Evolutionary conservation across 352 stramenopile species (phyloP).

Genomic region (Phytophthora pisi): DNA sequence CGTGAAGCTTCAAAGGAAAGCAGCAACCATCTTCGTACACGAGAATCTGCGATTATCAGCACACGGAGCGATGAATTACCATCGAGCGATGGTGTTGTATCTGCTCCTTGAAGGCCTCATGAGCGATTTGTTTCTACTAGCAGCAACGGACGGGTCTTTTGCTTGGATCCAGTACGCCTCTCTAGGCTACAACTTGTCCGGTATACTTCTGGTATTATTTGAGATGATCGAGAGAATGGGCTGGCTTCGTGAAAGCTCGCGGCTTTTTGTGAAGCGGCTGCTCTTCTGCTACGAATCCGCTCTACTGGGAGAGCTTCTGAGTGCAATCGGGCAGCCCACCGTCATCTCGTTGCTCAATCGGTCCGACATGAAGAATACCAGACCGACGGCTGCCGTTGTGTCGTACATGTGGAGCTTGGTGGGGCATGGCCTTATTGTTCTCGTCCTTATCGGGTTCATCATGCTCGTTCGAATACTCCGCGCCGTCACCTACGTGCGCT

Average conservation of each 20-base stretch:
- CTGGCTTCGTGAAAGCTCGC: background rate
- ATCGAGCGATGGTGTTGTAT: conserved; percentile 18
- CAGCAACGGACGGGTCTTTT: conserved; percentile 12
- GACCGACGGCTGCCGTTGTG: background rate
- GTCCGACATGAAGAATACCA: conserved; percentile 4
- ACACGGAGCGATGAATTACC: conserved; percentile 14
- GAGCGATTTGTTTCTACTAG: conserved; percentile 25
- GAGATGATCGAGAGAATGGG: conserved; percentile 26
- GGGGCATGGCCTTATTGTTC: background rate
- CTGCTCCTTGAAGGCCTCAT: conserved; percentile 23
- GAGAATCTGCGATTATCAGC: conserved; percentile 8
- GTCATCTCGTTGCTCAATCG: conserved; percentile 16
- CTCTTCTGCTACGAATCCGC: conserved; percentile 20
- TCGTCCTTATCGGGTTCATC: background rate
- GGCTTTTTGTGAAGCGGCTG: conserved; percentile 5
- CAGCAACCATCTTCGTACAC: conserved; percentile 7
- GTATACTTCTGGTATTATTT: conserved; percentile 17
- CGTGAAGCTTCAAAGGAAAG: conserved; percentile 1
- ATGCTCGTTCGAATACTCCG: conserved; percentile 1
- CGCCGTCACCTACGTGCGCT: background rate
- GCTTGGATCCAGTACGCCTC: conserved; percentile 23
- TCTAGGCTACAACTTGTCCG: conserved; percentile 29
- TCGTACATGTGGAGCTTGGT: conserved; percentile 13
- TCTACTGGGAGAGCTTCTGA: conserved; percentile 19
- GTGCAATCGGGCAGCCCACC: background rate